Conservation (phyloP, 2,329 filamentous ascomycete genomes). For the Trichoderma sp. region DNA sequence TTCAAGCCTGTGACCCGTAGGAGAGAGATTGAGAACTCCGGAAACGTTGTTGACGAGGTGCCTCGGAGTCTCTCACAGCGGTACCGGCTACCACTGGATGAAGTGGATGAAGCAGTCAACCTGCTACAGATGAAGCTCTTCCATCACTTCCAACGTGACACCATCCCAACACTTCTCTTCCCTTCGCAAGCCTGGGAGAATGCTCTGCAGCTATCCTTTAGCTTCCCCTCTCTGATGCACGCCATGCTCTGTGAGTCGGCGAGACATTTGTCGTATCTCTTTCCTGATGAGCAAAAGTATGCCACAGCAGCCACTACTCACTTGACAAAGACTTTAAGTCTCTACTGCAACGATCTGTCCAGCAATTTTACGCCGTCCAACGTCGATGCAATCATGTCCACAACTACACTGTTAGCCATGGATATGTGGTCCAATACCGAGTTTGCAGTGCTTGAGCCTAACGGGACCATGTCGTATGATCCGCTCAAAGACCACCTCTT, state of each 20-base stretch:
- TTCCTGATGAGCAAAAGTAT: not conserved
- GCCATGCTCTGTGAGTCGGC: not conserved
- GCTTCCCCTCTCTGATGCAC: constrained; percentile 7
- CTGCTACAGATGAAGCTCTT: not conserved
- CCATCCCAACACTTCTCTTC: not conserved
- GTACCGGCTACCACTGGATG: not conserved
- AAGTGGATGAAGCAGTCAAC: not conserved
- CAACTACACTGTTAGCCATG: not conserved
- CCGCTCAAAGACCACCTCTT: not conserved
- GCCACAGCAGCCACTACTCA: not conserved
- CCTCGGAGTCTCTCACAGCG: not conserved
- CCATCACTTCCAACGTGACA: not conserved
- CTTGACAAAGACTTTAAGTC: not conserved
- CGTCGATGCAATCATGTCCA: not conserved
- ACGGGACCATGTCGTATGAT: not conserved
- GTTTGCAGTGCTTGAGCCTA: not conserved
- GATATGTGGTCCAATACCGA: not conserved
- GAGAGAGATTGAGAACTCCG: not conserved
- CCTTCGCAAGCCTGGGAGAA: not conserved
- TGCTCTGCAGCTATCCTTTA: not conserved
- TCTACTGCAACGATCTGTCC: not conserved
- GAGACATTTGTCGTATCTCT: not conserved
- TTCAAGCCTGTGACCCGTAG: not conserved
- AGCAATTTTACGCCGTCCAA: not conserved
- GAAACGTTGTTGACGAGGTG: not conserved